phyloP scores from a whole-genome alignment of 2,329 filamentous ascomycete genomes.

The Botryotinia narcissicola region DNA sequence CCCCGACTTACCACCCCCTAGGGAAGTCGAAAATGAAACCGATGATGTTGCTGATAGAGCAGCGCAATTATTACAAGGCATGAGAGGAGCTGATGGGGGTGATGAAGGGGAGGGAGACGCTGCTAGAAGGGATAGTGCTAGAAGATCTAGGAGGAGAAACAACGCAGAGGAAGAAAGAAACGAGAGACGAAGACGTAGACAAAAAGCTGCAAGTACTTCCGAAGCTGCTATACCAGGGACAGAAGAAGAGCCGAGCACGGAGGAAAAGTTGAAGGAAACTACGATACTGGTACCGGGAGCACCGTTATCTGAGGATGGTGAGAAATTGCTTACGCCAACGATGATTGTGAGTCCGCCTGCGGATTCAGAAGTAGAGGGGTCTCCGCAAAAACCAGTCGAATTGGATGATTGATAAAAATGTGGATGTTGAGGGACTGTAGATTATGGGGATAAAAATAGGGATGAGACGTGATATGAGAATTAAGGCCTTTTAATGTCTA shows the following conservation, averaged over 20 bases:
- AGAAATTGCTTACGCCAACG: slow-evolving; percentile 32
- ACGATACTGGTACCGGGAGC: slow-evolving; percentile 18
- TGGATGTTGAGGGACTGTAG: slow-evolving; percentile 27
- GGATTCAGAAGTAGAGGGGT: slow-evolving; percentile 24
- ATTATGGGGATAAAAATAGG: slow-evolving; percentile 22
- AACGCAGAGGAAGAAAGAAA: slow-evolving; percentile 77
- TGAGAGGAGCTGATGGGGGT: slow-evolving; percentile 59
- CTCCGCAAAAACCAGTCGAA: slow-evolving; percentile 32
- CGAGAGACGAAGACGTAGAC: slow-evolving; percentile 62
- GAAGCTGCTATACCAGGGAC: slow-evolving; percentile 21
- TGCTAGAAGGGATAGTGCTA: slow-evolving; percentile 58
- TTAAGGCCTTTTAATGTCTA: slow-evolving; percentile 29
- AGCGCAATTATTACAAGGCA: slow-evolving; percentile 77
- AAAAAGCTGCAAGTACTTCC: slow-evolving; percentile 49
- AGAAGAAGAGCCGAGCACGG: slow-evolving; percentile 23
- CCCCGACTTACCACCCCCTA: slow-evolving; percentile 27
- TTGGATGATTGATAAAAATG: slow-evolving; percentile 34
- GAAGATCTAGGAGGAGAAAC: slow-evolving; percentile 56
- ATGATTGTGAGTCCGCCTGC: slow-evolving; percentile 37
- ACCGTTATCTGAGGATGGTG: slow-evolving; percentile 23
- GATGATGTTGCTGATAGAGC: slow-evolving; percentile 83
- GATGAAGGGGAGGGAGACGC: slow-evolving; percentile 51
- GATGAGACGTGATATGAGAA: slow-evolving; percentile 23
- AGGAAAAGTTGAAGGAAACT: slow-evolving; percentile 23
- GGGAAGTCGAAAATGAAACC: slow-evolving; percentile 35